Conservation (phyloP, 768 basidiomycete genomes). For the Ramaria sp. region DNA sequence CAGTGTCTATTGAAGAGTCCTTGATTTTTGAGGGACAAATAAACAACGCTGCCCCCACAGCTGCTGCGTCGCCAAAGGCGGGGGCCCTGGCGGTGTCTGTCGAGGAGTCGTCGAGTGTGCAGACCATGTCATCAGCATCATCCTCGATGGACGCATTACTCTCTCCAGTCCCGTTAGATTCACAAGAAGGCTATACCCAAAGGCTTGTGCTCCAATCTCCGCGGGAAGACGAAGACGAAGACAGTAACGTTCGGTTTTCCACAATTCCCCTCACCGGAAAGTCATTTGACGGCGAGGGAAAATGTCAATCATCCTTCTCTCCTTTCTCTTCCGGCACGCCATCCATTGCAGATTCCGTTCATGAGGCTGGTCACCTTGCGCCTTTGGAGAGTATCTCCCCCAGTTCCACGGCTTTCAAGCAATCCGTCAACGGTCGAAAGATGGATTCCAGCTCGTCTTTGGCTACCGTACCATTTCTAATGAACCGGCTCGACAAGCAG, state of each 20-base stretch:
- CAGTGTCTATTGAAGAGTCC: too few species aligned
- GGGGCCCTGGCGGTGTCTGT: background rate
- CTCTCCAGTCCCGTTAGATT: background rate
- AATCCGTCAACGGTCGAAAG: conserved; percentile 33
- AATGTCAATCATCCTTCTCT: conserved; percentile 16
- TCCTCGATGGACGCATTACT: background rate
- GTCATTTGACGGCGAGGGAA: conserved; percentile 23
- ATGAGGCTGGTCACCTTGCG: conserved; percentile 3
- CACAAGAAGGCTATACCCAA: background rate
- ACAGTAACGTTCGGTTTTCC: conserved; percentile 37
- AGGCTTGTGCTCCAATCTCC: background rate
- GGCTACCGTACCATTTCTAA: conserved; percentile 41
- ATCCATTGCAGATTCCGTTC: conserved; percentile 15
- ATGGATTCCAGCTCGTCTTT: conserved; percentile 42
- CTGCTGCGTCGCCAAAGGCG: background rate
- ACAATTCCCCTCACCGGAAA: conserved; percentile 30
- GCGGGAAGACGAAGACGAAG: conserved; percentile 2
- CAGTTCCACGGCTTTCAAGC: conserved; percentile 3
- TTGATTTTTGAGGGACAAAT: too few species aligned
- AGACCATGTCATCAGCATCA: background rate
- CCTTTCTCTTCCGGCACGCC: conserved; percentile 19
- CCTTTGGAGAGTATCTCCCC: conserved; percentile 4
- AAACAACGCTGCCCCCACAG: background rate
- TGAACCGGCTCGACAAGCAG: conserved; percentile 42
- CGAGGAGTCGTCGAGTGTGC: background rate